Conservation (phyloP, 345 rosid species). For the Balakata baccata region DNA sequence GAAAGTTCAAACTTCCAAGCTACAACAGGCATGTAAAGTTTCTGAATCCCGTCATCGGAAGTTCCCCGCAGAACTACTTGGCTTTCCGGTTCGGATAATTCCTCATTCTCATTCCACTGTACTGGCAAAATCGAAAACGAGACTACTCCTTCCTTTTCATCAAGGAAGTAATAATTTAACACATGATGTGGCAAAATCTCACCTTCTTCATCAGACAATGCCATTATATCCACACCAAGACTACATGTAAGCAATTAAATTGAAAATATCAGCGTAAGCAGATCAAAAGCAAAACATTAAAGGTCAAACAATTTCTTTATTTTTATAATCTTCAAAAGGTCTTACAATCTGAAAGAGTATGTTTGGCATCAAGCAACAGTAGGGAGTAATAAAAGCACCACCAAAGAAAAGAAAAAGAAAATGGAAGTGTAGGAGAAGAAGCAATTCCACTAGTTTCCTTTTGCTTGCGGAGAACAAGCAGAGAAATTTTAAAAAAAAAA, state of each 20-base stretch:
- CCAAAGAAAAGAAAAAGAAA: neutral
- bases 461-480: too few species aligned
- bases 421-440: neutral
- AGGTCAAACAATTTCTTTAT: neutral
- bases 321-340: too few species aligned
- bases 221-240: slow-evolving; percentile 2
- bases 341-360: too few species aligned
- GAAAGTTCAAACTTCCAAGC: slow-evolving; percentile 26
- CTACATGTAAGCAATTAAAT: neutral
- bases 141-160: neutral
- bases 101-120: slow-evolving; percentile 9
- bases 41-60: slow-evolving; percentile 6
- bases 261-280: neutral
- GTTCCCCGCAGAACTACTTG: slow-evolving; percentile 8
- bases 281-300: neutral
- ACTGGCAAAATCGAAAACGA: slow-evolving; percentile 18
- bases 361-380: too few species aligned
- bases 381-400: neutral
- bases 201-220: slow-evolving; percentile 19
- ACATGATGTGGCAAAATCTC: slow-evolving; percentile 3
- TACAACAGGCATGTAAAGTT: slow-evolving; percentile 2
- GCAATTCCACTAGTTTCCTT: neutral
- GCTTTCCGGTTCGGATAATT: neutral
- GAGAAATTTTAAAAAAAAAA: too few species aligned
- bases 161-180: slow-evolving; percentile 9